These are phyloP conservation scores for Colletotrichum musicola DNA, from an alignment of 2,329 filamentous ascomycete genomes.

Conservation along the genomic window DNA sequence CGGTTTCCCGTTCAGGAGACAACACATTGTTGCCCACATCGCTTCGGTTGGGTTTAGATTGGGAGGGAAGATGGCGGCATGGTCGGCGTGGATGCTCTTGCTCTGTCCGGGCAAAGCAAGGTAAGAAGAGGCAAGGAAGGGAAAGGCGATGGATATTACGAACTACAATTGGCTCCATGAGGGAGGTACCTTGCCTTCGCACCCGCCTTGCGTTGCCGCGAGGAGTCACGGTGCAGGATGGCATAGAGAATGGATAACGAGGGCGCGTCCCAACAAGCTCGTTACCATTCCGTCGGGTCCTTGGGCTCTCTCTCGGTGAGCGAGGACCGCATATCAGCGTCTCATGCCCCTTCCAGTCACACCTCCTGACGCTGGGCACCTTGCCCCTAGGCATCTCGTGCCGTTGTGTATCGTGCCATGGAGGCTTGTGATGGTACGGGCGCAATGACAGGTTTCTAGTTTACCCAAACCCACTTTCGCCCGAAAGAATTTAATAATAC, in stretches of 20 bases:
- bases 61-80: background rate
- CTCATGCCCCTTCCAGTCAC: constrained; percentile 37
- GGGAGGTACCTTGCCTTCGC: background rate
- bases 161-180: background rate
- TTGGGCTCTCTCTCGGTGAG: constrained; percentile 40
- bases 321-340: constrained; percentile 35
- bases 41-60: constrained; percentile 23
- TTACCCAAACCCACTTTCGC: constrained; percentile 25
- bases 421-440: no score
- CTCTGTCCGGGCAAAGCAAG: background rate
- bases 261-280: constrained; percentile 37
- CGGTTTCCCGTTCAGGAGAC: background rate
- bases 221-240: background rate
- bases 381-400: background rate
- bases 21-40: constrained; percentile 3
- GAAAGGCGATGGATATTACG: background rate
- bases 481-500: constrained; percentile 1
- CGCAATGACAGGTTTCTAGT: background rate
- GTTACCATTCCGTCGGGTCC: constrained; percentile 38
- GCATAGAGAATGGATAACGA: constrained; percentile 35
- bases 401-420: no score
- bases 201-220: background rate
- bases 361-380: background rate
- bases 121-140: background rate
- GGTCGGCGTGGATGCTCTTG: constrained; percentile 2